Percentiles rank a stretch among this genome's conserved stretches.
phyloP scores from a whole-genome alignment of 2,329 filamentous ascomycete genomes.

The Fusarium albidum region DNA sequence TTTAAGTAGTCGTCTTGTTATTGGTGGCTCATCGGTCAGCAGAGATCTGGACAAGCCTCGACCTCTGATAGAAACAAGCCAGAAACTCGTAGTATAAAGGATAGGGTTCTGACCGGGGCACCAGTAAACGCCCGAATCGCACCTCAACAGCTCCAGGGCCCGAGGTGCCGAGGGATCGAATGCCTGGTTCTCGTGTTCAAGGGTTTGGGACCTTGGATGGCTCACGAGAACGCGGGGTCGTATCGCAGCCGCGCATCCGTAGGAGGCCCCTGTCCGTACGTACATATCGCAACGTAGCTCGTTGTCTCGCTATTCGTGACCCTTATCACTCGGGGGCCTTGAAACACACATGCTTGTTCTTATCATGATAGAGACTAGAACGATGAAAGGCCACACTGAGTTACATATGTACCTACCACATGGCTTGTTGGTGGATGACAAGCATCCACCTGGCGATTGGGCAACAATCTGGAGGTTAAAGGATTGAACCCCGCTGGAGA shows the following conservation, averaged over 20 bases:
- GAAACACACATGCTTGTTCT: constrained; percentile 2
- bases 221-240: constrained; percentile 19
- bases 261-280: neutral
- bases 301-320: neutral
- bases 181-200: constrained; percentile 21
- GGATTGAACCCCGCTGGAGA: constrained; percentile 10
- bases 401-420: too few species aligned
- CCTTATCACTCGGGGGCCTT: constrained; percentile 3
- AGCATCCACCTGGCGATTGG: constrained; percentile 25
- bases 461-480: constrained; percentile 14
- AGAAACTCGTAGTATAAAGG: constrained; percentile 8
- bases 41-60: neutral
- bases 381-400: neutral
- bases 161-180: constrained; percentile 13
- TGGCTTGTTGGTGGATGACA: constrained; percentile 28
- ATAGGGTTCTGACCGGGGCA: neutral
- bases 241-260: constrained; percentile 7
- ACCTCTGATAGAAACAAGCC: neutral
- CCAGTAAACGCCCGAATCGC: constrained; percentile 16
- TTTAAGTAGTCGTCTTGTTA: neutral
- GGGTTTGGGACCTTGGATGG: neutral
- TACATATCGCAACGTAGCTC: neutral
- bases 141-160: neutral
- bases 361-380: neutral
- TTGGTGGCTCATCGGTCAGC: neutral